Conservation (phyloP, 257 asterid species). For the Plectranthus barbatus region DNA sequence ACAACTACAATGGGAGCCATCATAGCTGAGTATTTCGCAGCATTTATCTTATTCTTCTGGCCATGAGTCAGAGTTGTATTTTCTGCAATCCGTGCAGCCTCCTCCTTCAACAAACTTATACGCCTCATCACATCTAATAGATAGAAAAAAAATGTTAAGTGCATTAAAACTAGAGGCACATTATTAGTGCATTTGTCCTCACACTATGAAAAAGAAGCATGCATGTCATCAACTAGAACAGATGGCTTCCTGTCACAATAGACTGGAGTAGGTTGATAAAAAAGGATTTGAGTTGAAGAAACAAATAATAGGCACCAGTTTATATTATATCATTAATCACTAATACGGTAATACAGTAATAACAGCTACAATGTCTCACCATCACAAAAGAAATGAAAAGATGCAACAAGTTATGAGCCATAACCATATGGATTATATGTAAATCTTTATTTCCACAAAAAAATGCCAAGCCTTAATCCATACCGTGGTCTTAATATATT, state of each 20-base stretch:
- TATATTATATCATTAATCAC: constrained; percentile 1
- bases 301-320: background rate
- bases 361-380: background rate
- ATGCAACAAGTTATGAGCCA: background rate
- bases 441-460: constrained; percentile 2
- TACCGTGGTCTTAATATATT: background rate
- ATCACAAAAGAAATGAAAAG: constrained; percentile 6
- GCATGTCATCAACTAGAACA: constrained; percentile 2
- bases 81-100: constrained; percentile 83
- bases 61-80: constrained; percentile 67
- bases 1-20: constrained; percentile 95
- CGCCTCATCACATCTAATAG: constrained; percentile 88
- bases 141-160: constrained; percentile 14
- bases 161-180: constrained; percentile 4
- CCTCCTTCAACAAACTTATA: constrained; percentile 89
- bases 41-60: constrained; percentile 89
- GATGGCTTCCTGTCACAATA: constrained; percentile 7
- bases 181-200: constrained; percentile 3
- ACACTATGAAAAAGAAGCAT: constrained; percentile 5
- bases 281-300: background rate
- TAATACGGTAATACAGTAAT: too few species aligned
- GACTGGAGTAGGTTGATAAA: constrained; percentile 13
- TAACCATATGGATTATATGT: background rate
- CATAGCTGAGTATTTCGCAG: constrained; percentile 97
- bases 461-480: background rate